Conservation (phyloP, 1,284 basidiomycete genomes). For the Exobasidium rhododendri region DNA sequence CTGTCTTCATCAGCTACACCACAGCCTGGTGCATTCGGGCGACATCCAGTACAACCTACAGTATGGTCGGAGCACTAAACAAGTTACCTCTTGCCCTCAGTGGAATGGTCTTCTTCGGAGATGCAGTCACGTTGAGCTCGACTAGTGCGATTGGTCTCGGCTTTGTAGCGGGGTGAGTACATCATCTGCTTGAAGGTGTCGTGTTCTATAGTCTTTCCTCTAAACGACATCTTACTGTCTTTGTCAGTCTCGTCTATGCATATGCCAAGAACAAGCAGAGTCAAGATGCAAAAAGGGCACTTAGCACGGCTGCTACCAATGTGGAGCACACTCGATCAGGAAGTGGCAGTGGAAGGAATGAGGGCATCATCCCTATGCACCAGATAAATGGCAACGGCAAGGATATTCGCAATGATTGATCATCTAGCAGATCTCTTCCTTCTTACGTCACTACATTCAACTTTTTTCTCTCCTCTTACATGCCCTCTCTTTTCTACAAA, state of each 20-base stretch:
- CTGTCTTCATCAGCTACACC: constrained; percentile 95
- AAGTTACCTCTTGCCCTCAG: constrained; percentile 84
- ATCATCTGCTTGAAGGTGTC: no score
- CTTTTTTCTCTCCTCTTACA: no score
- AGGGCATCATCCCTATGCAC: constrained; percentile 32
- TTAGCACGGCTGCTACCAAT: constrained; percentile 32
- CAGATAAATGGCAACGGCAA: constrained; percentile 17
- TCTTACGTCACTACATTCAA: background rate
- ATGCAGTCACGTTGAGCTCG: constrained; percentile 76
- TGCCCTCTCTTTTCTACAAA: no score
- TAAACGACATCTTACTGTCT: background rate
- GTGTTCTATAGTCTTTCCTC: background rate
- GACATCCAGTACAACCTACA: constrained; percentile 96
- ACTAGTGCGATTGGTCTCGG: constrained; percentile 83
- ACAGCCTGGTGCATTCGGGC: constrained; percentile 98
- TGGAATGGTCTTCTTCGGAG: constrained; percentile 62
- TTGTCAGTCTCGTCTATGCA: constrained; percentile 39
- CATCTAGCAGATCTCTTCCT: background rate
- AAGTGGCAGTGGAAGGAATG: constrained; percentile 18
- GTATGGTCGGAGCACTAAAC: constrained; percentile 98
- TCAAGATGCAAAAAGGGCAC: constrained; percentile 30
- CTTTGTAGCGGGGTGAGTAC: constrained; percentile 72
- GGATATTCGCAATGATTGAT: constrained; percentile 12
- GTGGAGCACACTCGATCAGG: background rate
- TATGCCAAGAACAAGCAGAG: constrained; percentile 53